Evolutionary conservation across 805 yeast genomes (phyloP), one percentile per base, ranked within the genome.

Genomic region (Kodamaea leandrae): DNA sequence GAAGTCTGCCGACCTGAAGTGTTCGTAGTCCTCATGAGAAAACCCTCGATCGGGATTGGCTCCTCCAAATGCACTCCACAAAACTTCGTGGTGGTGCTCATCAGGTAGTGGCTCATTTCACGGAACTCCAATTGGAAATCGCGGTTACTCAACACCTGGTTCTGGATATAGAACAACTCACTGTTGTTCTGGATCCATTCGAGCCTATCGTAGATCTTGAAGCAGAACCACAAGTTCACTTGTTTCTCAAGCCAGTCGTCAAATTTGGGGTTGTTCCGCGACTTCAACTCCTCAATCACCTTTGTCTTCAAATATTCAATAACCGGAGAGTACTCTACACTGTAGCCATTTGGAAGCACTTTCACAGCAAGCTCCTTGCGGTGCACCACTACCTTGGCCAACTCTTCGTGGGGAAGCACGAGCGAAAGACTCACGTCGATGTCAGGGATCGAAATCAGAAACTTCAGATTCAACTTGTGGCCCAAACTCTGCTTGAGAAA

Each of bases 31-130:
- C 82, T 71, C 2, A 77, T 64, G 15, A 90, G 58, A 55, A 85
- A 89, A 0, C 98, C 98, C 62, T 91, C 98, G 7, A 88, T 59
- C 0, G 96, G 82, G 0, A 63, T 39, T 0, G 96, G 96, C 54
- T 84, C 95, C 10, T 32, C 26, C 13, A 27, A 12, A 10, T 28
- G 10, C 27, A 38, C 51, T 23, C 49, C 21, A 12, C 23, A 12
- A 12, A 9, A 30, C 39, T 39, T 37, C 3, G 13, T 16, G 1
- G 18, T 26, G 1, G 68, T 53, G 2, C 64, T 54, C 3, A 76
- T 38, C 19, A 25, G 66, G 42, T 70, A 68, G 39, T 71, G 72
- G 12, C 55, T 49, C 18, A 72, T 54, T 14, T 64, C 70, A 30
- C 95, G 66, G 15, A 84, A 57, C 54, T 89, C 91, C n/a, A 89